phyloP scores from a whole-genome alignment of 495 filamentous ascomycete genomes.

The Hypoxylon subgilvum region DNA sequence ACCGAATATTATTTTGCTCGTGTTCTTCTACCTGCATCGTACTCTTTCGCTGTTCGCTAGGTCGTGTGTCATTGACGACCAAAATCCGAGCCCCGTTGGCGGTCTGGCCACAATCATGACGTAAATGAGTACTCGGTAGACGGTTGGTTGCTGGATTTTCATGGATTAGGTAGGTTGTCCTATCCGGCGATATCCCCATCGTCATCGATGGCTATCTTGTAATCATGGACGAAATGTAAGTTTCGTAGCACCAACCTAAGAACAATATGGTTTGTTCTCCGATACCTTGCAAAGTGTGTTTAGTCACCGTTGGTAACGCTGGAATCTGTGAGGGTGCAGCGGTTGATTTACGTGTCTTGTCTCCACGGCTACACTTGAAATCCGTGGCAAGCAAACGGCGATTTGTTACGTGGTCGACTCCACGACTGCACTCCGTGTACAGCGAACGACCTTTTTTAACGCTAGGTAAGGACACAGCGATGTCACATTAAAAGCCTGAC shows the following conservation, averaged over 20 bases:
- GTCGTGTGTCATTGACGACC: no score
- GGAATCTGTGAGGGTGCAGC: constrained; percentile 23
- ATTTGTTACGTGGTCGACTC: constrained; percentile 27
- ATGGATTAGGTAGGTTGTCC: no score
- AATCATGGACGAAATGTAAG: background rate
- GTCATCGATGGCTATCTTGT: background rate
- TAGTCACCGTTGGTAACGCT: constrained; percentile 24
- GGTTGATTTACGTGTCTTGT: constrained; percentile 31
- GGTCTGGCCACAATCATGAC: no score
- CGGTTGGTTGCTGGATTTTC: background rate
- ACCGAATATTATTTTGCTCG: no score
- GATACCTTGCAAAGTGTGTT: background rate
- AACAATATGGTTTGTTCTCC: background rate
- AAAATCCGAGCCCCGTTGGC: no score
- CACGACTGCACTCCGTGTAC: constrained; percentile 24
- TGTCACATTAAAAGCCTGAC: constrained; percentile 15
- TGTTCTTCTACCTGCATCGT: no score
- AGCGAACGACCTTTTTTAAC: constrained; percentile 24
- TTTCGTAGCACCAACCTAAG: constrained; percentile 2
- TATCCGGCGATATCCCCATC: background rate
- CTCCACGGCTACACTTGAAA: constrained; percentile 24
- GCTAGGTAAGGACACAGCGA: constrained; percentile 26
- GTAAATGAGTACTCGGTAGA: no score
- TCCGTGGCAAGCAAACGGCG: constrained; percentile 22
- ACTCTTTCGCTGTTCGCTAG: no score